Base-by-base conservation (phyloP, 208 protist species). In the Leishmania martiniquensis region DNA sequence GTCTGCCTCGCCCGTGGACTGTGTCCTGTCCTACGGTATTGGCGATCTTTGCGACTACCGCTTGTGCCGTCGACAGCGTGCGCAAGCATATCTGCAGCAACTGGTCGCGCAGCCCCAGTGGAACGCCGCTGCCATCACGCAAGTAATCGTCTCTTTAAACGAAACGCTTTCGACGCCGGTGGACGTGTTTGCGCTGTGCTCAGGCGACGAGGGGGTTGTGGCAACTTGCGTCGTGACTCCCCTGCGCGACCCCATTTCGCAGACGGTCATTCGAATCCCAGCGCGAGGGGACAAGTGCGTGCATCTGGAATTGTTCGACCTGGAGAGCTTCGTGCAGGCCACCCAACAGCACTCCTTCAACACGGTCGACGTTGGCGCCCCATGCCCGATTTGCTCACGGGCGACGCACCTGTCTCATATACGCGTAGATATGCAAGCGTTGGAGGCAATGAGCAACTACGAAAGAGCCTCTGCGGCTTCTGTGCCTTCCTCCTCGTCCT, bases 261-360 rank as follows among this genome's bases (percentile, higher is more conserved):
- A 83, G 6, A 78, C 69, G 17, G 77, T 82, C 17, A 89, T 97
- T 37, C 77, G 72, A 29, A 82, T 85, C 25, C 93, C 93, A 3
- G 86, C 81, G 7, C 85, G 93, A 22, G 91, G 93, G 20, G 55
- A 76, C 32, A 54, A 32, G 42, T 97, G 93, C 55, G 77, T 74
- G 45, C 93, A 97, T 80, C 42, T 89, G 42, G 90, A 93, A 69
- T 47, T 94, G n/a, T 97, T 97, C 78, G 93, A 97, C 60, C 55
- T 93, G n/a, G 75, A 68, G 44, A 85, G 80, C 37, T 95, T 96
- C 80, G 87, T 97, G 22, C 85, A 80, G 55, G 75, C 83, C 9
- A 86, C 78, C 17, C 84, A 91, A 71, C 85, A 86, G 72, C 75
- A 54, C 52, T 75, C 72, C 39, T 70, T 78, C 15, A 49, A 45